Conservation (phyloP, 768 basidiomycete genomes). For the Pulveroboletus sp. region DNA sequence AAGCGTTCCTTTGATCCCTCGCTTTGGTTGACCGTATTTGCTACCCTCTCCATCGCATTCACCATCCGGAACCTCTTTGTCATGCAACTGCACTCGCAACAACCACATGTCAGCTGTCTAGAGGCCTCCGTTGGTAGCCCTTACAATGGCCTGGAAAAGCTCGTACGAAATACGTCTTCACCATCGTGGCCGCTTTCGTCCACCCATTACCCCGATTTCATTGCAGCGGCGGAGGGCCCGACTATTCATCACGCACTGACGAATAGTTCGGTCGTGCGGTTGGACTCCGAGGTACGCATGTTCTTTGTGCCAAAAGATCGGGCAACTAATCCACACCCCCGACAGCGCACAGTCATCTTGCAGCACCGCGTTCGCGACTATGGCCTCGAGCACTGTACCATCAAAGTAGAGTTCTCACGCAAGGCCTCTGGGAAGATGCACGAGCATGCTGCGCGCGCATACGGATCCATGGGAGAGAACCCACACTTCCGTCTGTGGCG, state of each 20-base stretch:
- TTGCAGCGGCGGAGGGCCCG: slow-evolving; percentile 10
- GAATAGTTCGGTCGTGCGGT: slow-evolving; percentile 19
- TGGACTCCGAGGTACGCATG: slow-evolving; percentile 15
- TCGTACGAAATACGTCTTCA: slow-evolving; percentile 25
- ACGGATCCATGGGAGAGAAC: slow-evolving; percentile 11
- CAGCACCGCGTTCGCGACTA: slow-evolving; percentile 24
- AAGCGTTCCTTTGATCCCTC: slow-evolving; percentile 7
- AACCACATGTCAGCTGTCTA: background rate
- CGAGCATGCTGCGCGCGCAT: slow-evolving; percentile 9
- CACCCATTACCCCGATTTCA: slow-evolving; percentile 20
- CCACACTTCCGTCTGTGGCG: slow-evolving; percentile 19
- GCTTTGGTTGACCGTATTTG: slow-evolving; percentile 17
- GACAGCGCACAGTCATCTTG: slow-evolving; percentile 15
- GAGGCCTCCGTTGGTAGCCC: slow-evolving; percentile 16
- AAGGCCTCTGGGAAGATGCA: background rate
- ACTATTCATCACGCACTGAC: slow-evolving; percentile 8
- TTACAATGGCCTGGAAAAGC: slow-evolving; percentile 21
- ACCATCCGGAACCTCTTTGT: slow-evolving; percentile 20
- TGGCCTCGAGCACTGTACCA: slow-evolving; percentile 19
- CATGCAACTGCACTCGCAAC: slow-evolving; percentile 8
- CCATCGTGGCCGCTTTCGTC: slow-evolving; percentile 24
- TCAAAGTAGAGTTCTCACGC: slow-evolving; percentile 10
- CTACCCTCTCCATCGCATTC: slow-evolving; percentile 14
- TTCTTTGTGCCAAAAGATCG: background rate
- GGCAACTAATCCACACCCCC: background rate